phyloP scores from a whole-genome alignment of 495 filamentous ascomycete genomes.

The Tuber magnatum region DNA sequence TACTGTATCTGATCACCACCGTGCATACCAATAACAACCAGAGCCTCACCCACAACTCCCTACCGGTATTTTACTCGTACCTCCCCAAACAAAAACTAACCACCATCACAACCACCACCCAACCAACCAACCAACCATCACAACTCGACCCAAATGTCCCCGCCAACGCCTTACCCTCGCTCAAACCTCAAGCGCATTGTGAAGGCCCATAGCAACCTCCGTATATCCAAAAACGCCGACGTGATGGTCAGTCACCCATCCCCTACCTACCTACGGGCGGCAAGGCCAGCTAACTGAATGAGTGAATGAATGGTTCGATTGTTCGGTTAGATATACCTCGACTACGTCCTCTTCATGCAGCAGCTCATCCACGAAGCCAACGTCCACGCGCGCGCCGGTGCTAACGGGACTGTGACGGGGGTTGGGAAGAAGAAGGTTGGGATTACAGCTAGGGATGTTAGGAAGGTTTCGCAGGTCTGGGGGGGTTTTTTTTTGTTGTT shows the following conservation, averaged over 20 bases:
- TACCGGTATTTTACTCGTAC: no score
- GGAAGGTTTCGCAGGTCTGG: slow-evolving; percentile 71
- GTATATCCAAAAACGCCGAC: slow-evolving; percentile 77
- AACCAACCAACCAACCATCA: neutral
- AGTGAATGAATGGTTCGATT: slow-evolving; percentile 11
- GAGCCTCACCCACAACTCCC: neutral
- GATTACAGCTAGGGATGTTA: slow-evolving; percentile 60
- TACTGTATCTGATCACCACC: neutral
- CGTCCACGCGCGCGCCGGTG: slow-evolving; percentile 55
- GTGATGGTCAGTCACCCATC: slow-evolving; percentile 42
- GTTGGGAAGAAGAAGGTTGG: slow-evolving; percentile 59
- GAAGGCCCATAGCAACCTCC: slow-evolving; percentile 76
- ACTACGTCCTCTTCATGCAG: slow-evolving; percentile 86
- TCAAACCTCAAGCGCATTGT: slow-evolving; percentile 78
- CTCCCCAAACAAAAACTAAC: neutral
- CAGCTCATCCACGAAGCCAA: slow-evolving; percentile 80
- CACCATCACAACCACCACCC: neutral
- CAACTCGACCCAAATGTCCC: slow-evolving; percentile 14
- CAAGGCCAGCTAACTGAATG: neutral
- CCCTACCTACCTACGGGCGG: neutral
- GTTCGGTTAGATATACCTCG: slow-evolving; percentile 60
- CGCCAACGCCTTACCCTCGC: slow-evolving; percentile 68
- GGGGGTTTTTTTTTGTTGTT: slow-evolving; percentile 36
- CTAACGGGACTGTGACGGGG: slow-evolving; percentile 41
- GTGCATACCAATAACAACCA: neutral